phyloP scores from a whole-genome alignment of 2,329 filamentous ascomycete genomes.

The Aspergillaceae sp. region DNA sequence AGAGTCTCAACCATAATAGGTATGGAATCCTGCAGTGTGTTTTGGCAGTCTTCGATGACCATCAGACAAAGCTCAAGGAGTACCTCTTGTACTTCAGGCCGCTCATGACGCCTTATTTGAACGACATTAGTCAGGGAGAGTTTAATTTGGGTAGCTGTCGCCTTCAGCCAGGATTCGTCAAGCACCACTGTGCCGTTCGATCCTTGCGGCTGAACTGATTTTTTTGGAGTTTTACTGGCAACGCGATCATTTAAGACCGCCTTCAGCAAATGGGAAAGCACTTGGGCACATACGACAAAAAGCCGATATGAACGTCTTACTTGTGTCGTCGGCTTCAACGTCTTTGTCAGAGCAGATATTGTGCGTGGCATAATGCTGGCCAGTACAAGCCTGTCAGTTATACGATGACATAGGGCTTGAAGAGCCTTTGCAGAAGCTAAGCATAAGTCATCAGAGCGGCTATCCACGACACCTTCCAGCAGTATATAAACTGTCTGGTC shows the following conservation, averaged over 20 bases:
- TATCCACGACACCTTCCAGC: conserved; percentile 62
- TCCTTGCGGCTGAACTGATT: conserved; percentile 12
- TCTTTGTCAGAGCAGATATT: conserved; percentile 69
- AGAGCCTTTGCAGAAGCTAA: conserved; percentile 60
- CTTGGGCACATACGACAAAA: conserved; percentile 53
- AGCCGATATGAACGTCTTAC: conserved; percentile 54
- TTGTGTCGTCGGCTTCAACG: conserved; percentile 60
- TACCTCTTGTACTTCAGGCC: conserved; percentile 57
- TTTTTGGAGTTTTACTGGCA: conserved; percentile 12
- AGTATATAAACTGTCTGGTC: conserved; percentile 76
- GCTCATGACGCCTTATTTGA: conserved; percentile 63
- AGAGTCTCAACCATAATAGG: conserved; percentile 72
- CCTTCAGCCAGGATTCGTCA: conserved; percentile 62
- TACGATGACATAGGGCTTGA: conserved; percentile 50
- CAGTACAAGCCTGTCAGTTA: conserved; percentile 65
- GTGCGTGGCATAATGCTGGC: conserved; percentile 83
- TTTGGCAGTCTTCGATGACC: conserved; percentile 69
- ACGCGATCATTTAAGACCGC: conserved; percentile 40
- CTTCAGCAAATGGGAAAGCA: conserved; percentile 43
- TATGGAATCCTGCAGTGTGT: conserved; percentile 60
- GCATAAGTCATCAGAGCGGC: conserved; percentile 59
- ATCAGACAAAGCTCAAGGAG: conserved; percentile 64
- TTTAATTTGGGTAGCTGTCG: conserved; percentile 72
- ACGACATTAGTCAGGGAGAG: conserved; percentile 70
- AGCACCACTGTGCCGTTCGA: conserved; percentile 32